Evolutionary conservation across 2,329 filamentous ascomycete species (phyloP), one percentile per base, ranked within the genome.

Genomic region (Penicillium sclerotiorum): DNA sequence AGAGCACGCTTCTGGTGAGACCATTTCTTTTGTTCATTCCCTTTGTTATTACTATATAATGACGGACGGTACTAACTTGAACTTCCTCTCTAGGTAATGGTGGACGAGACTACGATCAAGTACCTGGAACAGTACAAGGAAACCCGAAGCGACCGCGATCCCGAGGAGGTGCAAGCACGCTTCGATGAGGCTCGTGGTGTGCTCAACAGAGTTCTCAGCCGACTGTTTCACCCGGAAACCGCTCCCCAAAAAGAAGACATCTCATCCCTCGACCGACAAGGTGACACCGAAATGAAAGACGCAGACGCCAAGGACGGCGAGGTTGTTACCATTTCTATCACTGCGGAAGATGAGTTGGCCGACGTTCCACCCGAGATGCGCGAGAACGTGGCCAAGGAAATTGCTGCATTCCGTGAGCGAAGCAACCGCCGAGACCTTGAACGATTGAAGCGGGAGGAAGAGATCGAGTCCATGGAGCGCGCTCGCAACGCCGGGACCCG

Each of bases 281-380:
- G 85, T 17, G 89, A 95, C 61, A 75, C 78, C 4, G 64, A 77
- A 4, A 94, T 93, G 89, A 80, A 80, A 39, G 86, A 89, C 53
- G 73, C 67, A 15, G 81, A 79, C 13, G 73, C 78, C 21, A 76
- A 78, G 30, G 84, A 83, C 32, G 84, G 85, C 27, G 91, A 96
- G 70, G 87, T 96, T 32, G 87, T 95, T 57, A 96, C 92, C 50
- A 95, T 97, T 51, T 87, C 91, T 4, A 80, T 96, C 25, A 85
- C 87, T 1, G 83, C 88, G 45, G 94, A 99, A 56, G 95, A 99
- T 65, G 94, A 99, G 65, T 79, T 99, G 37, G 87, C 92, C 17
- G 94, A 99, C 63, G 96, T 99, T 40, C 94, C 94, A 0, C 87
- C 90, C 1, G 94, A 97, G 67, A 95, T 96, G 90, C 86, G 94